Evolutionary conservation across 2,329 filamentous ascomycete species (phyloP).

Genomic region (Alternaria ethzedia): DNA sequence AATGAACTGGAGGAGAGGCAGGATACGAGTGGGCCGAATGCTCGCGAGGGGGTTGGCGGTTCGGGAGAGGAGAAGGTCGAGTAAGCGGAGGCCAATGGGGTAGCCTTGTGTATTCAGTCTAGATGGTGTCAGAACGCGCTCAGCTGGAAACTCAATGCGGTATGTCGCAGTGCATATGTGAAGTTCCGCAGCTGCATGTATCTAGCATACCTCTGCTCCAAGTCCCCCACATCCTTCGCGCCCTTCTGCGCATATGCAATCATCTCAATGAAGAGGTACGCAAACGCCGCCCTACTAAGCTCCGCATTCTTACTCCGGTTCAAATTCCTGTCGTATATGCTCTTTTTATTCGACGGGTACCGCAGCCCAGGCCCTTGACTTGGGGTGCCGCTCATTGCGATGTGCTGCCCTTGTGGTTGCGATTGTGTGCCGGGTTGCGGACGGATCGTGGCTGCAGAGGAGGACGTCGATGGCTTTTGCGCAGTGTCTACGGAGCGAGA

Average conservation of each 20-base stretch:
- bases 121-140: neutral
- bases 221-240: slow-evolving; percentile 89
- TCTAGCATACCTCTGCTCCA: slow-evolving; percentile 78
- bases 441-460: slow-evolving; percentile 9
- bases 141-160: no score
- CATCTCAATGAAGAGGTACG: slow-evolving; percentile 96
- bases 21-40: slow-evolving; percentile 82
- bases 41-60: slow-evolving; percentile 52
- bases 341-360: slow-evolving; percentile 92
- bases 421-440: slow-evolving; percentile 6
- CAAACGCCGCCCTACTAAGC: slow-evolving; percentile 91
- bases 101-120: slow-evolving; percentile 92
- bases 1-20: slow-evolving; percentile 92
- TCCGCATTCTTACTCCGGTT: slow-evolving; percentile 89
- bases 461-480: slow-evolving; percentile 3
- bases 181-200: neutral
- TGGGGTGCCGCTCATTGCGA: slow-evolving; percentile 34
- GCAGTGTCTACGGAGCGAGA: slow-evolving; percentile 1
- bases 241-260: slow-evolving; percentile 90
- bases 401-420: slow-evolving; percentile 18
- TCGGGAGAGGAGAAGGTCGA: slow-evolving; percentile 89
- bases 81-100: slow-evolving; percentile 88
- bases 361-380: slow-evolving; percentile 66
- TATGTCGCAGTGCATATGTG: neutral
- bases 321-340: slow-evolving; percentile 94